Evolutionary conservation across 2,329 filamentous ascomycete genomes (phyloP), one percentile per base, ranked within the genome.

Genomic region (Cytospora leucostoma): DNA sequence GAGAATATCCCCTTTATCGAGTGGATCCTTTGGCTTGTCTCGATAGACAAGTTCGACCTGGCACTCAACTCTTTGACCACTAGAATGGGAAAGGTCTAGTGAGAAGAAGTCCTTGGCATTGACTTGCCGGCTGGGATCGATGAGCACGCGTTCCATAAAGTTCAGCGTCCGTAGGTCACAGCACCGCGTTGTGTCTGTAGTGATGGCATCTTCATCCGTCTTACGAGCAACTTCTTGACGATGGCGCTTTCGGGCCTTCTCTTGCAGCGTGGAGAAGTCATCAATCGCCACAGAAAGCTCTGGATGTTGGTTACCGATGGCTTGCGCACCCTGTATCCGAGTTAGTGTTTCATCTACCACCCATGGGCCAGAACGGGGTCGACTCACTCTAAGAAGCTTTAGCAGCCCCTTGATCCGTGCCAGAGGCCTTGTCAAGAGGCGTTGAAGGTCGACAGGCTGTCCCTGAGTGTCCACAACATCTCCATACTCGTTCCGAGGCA

Each of bases 371-470:
- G 6, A 38, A 19, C 33, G 13, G 11, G 11, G 34, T 19, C 15
- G n/a, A 27, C 72, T 68, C 77, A 88, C 89, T 79, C 90, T 92
- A 70, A 96, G 86, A 44, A 92, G 89, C 74, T 93, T 97, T 51
- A 88, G 82, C 66, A 99, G 85, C 75, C 93, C 91, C 74, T 97
- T 97, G 65, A 97, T 80, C 54, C 95, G 86, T 27, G 97, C 88
- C 50, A 99, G 78, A 0, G 95, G 95, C 60, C 94, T 83, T 77
- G 96, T 97, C 59, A 99, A 81, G 53, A 99, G 82, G 75, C 95
- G 96, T 8, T 93, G 93, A 55, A 99, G 95, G 73, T 98, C 95
- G 10, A 97, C 93, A 58, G 92, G 87, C 74, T 97, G 92, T 13
- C 94, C 95, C 67, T 94, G 84, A 38, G 86, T 85, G 68, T 93